These are phyloP conservation scores for Phialophora expanda DNA, from an alignment of 2,329 filamentous ascomycete species.

Conservation along the genomic window DNA sequence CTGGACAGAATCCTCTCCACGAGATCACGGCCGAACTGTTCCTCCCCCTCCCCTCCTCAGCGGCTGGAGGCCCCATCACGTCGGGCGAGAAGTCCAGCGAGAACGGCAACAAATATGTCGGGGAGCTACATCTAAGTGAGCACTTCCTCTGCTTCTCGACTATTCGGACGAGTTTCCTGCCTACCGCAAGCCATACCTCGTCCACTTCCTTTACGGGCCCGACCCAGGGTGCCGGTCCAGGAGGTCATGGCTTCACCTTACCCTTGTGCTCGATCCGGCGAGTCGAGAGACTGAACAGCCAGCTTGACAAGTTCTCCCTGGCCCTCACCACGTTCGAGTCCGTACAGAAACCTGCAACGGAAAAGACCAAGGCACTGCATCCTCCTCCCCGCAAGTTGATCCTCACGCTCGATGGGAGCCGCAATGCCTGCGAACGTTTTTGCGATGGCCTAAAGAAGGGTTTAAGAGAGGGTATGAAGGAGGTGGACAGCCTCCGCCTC, in stretches of 20 bases:
- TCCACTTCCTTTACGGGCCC: slow-evolving; percentile 88
- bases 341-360: slow-evolving; percentile 60
- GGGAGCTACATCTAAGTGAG: slow-evolving; percentile 92
- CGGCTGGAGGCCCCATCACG: slow-evolving; percentile 48
- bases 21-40: slow-evolving; percentile 97
- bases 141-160: slow-evolving; percentile 96
- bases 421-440: slow-evolving; percentile 89
- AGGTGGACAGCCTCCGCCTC: slow-evolving; percentile 80
- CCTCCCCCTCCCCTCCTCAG: slow-evolving; percentile 72
- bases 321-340: slow-evolving; percentile 95
- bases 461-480: slow-evolving; percentile 82
- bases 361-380: slow-evolving; percentile 40
- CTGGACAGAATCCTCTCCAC: slow-evolving; percentile 88
- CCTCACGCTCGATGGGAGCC: slow-evolving; percentile 85
- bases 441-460: slow-evolving; percentile 95
- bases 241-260: slow-evolving; percentile 93
- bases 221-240: slow-evolving; percentile 88
- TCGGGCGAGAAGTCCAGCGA: slow-evolving; percentile 67
- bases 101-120: slow-evolving; percentile 82
- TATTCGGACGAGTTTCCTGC: slow-evolving; percentile 83
- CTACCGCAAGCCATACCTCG: slow-evolving; percentile 76
- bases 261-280: slow-evolving; percentile 88
- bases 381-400: slow-evolving; percentile 74
- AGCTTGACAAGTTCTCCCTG: slow-evolving; percentile 89
- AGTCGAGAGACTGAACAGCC: slow-evolving; percentile 90